Base-by-base conservation (phyloP, 169 alveolate genomes). In the Plasmodium vinckei region DNA sequence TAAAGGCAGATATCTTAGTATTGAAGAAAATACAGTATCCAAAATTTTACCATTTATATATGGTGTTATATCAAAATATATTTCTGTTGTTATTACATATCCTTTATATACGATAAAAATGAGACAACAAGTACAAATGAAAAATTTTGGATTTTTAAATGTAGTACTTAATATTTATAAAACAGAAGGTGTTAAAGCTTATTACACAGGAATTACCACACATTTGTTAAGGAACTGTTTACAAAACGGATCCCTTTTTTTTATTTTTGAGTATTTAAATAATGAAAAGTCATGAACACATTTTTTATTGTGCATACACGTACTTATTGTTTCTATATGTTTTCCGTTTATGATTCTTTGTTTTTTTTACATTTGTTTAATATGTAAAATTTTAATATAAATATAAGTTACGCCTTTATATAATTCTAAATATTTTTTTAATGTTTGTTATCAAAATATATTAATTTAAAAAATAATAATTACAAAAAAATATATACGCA, bases 71-170 rank as follows among this genome's bases (percentile, higher is more conserved):
- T 82, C 90, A 67, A 82, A 82, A 82, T 82, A 33, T 27, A 54
- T 56, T 82, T 79, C 90, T 53, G 59, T 82, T n/a, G 53, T 82
- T 23, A 17, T 82, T 54, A 82, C 90, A 9, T 82, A 82, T 82
- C 90, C 90, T 7, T 53, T 82, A 56, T 82, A 82, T 19, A 82
- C 90, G 6, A 82, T 82, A 19, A 82, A 82, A 67, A 67, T 82
- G 90, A 82, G 90, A 27, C 90, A 82, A 82, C 90, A 82, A 39
- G 90, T 82, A 9, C 90, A 82, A 60, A 82, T 67, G 82, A 82
- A 65, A 27, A 65, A 82, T 44, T 67, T 51, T 42, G 90, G 90
- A 3, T 82, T 82, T 27, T 46, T 33, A 27, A 67, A 82, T 44
- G 90, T 82, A 12, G 19, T 82, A 67, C 51, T 67, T 82, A 82